A percentile compares a stretch with the other conserved stretches of the same genome.
These are phyloP conservation scores for Pseudomonodictys pantanalensis DNA, from an alignment of 495 filamentous ascomycete species.

Conservation along the genomic window DNA sequence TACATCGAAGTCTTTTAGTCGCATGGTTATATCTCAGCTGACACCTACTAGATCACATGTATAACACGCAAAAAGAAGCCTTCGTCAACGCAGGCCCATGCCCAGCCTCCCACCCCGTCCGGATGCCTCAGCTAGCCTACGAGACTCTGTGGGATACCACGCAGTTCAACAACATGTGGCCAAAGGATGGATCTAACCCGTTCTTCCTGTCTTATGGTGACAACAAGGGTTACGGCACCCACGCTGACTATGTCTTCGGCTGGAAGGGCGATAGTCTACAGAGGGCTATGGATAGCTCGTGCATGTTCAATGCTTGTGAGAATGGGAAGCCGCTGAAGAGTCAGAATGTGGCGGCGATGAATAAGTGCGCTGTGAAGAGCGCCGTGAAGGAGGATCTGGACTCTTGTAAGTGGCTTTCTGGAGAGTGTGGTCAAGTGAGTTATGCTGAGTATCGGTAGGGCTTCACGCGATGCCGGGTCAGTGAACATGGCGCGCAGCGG, in stretches of 20 bases:
- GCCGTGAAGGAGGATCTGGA: slow-evolving; percentile 2
- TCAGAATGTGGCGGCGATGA: slow-evolving; percentile 4
- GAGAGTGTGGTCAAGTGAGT: too few relatives aligned
- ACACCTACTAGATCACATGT: slow-evolving; percentile 8
- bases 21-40: too few relatives aligned
- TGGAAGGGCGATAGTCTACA: slow-evolving; percentile 8
- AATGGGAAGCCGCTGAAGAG: slow-evolving; percentile 2
- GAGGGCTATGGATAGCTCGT: neutral
- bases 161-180: slow-evolving; percentile 12
- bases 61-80: slow-evolving; percentile 9
- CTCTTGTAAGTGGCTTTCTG: neutral
- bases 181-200: slow-evolving; percentile 3
- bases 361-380: neutral
- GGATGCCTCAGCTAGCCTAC: slow-evolving; percentile 9
- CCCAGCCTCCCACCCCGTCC: slow-evolving; percentile 6
- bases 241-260: slow-evolving; percentile 8
- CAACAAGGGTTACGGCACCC: slow-evolving; percentile 2
- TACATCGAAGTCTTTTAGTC: too few relatives aligned
- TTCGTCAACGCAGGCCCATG: slow-evolving; percentile 6
- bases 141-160: slow-evolving; percentile 12
- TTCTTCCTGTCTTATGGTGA: neutral
- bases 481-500: too few relatives aligned
- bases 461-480: too few relatives aligned
- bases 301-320: slow-evolving; percentile 6
- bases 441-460: too few relatives aligned